Evolutionary conservation across 345 rosid species (phyloP), one percentile per base, ranked within the genome.

Genomic region (Gossypioides kirkii): DNA sequence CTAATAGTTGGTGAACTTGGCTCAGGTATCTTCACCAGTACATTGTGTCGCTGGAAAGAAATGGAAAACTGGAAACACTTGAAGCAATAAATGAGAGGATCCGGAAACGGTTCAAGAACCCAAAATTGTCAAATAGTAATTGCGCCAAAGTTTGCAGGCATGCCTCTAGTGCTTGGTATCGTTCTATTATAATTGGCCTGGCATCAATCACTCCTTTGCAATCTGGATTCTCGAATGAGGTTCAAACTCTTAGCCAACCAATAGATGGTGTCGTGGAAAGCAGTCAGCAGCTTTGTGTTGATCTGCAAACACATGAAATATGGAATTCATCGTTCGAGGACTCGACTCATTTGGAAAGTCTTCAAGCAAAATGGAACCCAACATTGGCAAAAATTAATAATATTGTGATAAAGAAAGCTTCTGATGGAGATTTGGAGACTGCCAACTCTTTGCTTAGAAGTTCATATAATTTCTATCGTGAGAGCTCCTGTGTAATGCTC

Each of bases 111-210:
- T 92, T 92, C 70, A 95, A 92, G 87, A 95, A 88, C 80, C 96
- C 94, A 10, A 92, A 92, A 84, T 76, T 92, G 79, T 90, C 92
- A 38, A 89, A 86, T 80, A 82, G 86, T 76, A 84, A 84, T 56
- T 88, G 95, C 60, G 96, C 90, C 18, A 91, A 87, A 81, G 99
- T 95, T 76, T 89, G 96, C 79, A 87, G 86, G 79, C 98, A 89
- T 84, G 97, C 97, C 75, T 92, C 99, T 61, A 77, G 88, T 76
- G 91, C 99, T 75, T 95, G 98, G 99, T 87, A 96, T 72, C 86
- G 97, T 77, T 84, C 88, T 73, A 90, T 92, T 53, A 84, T 92
- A 52, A 74, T 85, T 75, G 81, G 84, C 76, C 83, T 95, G 83
- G 97, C 99, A 53, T 80, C 71, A 64, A 88, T 95, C 81, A 92